Evolutionary conservation across 2,329 filamentous ascomycete genomes (phyloP), one percentile per base, ranked within the genome.

Genomic region (Penicillium sp.): DNA sequence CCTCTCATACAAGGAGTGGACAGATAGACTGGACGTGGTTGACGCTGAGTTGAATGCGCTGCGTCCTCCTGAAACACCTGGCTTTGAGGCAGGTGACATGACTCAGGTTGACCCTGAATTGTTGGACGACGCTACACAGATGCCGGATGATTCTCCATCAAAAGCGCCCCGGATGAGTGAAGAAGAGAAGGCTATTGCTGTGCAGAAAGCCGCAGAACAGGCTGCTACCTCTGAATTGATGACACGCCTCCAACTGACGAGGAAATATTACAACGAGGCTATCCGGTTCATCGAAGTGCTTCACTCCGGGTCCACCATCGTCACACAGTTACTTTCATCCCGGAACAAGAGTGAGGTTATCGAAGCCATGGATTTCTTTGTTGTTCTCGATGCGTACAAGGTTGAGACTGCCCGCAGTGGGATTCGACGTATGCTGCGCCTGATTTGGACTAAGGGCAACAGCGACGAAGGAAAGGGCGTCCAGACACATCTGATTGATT

Each of bases 401-500:
- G 85, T 98, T 51, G 87, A 96, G 67, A 88, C 93, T 58, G 89
- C 94, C 64, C 90, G 95, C 68, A 73, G 85, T 34, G 93, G 94
- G 50, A 97, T 98, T 63, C 82, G 91, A 52, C 85, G 89, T 50
- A 98, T 98, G 93, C 77, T 98, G 55, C 84, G 91, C 46, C 77
- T 98, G 19, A 98, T 98, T 68, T 98, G 93, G 93, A 98, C 93
- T 56, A 98, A 98, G 72, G 91, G 93, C 60, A 98, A 97, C 71
- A 97, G 89, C 61, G 93, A 98, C 63, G 94, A 98, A 75, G 93
- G 94, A 61, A 98, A 97, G 72, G 93, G 93, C 49, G 90, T 98
- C 2, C 94, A 98, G 66, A 87, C 87, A 2, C 93, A 98, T 69
- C 77, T 98, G 28, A 95, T 98, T 57, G 93, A 98, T 60, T 95